Evolutionary conservation across 352 stramenopile genomes (phyloP), one percentile per base, ranked within the genome.

Genomic region (Paralagenidium karlingii): DNA sequence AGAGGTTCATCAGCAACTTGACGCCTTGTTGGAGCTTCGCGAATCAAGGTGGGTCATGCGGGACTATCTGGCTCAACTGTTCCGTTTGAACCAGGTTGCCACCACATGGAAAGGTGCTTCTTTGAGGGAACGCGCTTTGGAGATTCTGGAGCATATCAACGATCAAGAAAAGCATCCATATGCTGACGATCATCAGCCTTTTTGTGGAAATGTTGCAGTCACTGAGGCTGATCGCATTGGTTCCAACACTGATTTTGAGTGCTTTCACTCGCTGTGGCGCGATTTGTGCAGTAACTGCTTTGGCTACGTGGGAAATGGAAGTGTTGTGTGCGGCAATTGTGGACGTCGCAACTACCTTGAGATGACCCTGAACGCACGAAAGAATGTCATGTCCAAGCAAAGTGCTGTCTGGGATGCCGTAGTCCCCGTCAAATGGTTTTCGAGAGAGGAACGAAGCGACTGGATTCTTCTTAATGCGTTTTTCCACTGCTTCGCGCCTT

Each of bases 251-350:
- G n/a, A n/a, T n/a, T n/a, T n/a, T n/a, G n/a, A n/a, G 8, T 45
- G 33, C 0, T 81, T 81, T 25, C 61, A 81, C 29, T 75, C 47
- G 10, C 26, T 62, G 10, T 63, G 53, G 55, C 68, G 56, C 8
- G 58, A 68, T 27, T 37, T 81, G 15, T 81, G 67, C 22, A 53
- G 73, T 26, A 42, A 60, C 2, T 81, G 63, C 39, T 24, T 81
- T n/a, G n/a, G n/a, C n/a, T n/a, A n/a, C n/a, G n/a, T n/a, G n/a
- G n/a, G n/a, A n/a, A n/a, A n/a, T n/a, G n/a, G n/a, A n/a, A n/a
- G n/a, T n/a, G n/a, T n/a, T n/a, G n/a, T 15, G 41, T 46, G 4
- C 34, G 73, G 22, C 34, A 56, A 32, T 13, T 11, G 6, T 13
- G 5, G n/a, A n/a, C n/a, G n/a, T n/a, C n/a, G n/a, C n/a, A n/a